Conservation (phyloP, 1,284 basidiomycete species). For the Ustilago trichophora region DNA sequence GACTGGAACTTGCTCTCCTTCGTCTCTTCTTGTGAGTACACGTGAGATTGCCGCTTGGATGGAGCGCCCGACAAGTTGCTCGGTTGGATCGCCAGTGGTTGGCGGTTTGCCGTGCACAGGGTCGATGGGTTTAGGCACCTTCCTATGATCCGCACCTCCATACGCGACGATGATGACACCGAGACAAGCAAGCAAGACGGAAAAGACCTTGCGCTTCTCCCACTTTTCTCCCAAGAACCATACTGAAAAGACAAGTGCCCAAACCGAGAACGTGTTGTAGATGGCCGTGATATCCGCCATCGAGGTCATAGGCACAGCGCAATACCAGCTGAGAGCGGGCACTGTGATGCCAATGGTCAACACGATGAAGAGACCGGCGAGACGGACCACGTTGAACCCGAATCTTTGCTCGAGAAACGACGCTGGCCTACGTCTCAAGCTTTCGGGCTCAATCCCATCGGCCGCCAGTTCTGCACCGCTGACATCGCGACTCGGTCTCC, state of each 20-base stretch:
- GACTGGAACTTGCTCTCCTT: constrained; percentile 4
- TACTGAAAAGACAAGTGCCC: constrained; percentile 65
- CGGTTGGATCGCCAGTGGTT: constrained; percentile 7
- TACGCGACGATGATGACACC: constrained; percentile 63
- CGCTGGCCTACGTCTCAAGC: constrained; percentile 4
- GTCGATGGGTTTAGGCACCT: constrained; percentile 44
- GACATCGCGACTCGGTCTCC: constrained; percentile 3
- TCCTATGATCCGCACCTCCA: constrained; percentile 55
- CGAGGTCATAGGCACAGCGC: constrained; percentile 62
- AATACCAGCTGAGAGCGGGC: constrained; percentile 64
- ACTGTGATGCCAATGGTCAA: constrained; percentile 62
- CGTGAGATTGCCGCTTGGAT: not conserved
- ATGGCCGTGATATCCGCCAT: constrained; percentile 66
- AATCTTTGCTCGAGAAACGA: constrained; percentile 29
- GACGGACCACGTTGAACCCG: constrained; percentile 35
- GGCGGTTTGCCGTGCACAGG: constrained; percentile 48
- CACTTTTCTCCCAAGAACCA: constrained; percentile 63
- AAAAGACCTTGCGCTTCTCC: constrained; percentile 57
- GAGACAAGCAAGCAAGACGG: constrained; percentile 57
- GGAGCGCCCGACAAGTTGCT: constrained; percentile 9
- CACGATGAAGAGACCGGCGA: constrained; percentile 43
- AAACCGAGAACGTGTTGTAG: constrained; percentile 65
- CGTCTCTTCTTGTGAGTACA: constrained; percentile 2
- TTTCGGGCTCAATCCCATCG: constrained; percentile 6
- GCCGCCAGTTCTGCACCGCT: not conserved